Evolutionary conservation across 495 filamentous ascomycete genomes (phyloP).

Genomic region (Cenococcum geophilum): DNA sequence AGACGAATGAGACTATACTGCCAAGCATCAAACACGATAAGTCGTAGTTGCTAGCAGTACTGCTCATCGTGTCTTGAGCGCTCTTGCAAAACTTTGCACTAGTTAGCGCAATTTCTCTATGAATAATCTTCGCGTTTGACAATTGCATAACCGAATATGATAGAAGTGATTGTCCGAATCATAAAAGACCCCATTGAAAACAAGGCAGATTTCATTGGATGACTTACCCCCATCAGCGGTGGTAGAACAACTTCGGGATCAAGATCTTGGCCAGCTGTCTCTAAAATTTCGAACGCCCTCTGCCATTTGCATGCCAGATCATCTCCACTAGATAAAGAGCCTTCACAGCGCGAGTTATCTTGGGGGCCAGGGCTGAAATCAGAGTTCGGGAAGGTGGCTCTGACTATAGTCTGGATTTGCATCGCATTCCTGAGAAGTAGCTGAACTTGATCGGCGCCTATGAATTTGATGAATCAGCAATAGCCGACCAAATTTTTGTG

Average conservation of each 20-base stretch:
- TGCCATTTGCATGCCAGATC: conserved; percentile 64
- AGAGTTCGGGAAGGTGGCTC: conserved; percentile 58
- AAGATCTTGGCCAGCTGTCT: not conserved
- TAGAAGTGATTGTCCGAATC: no score
- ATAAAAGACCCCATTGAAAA: no score
- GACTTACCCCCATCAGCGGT: not conserved
- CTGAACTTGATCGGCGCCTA: conserved; percentile 54
- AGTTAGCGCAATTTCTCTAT: not conserved
- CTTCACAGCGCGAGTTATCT: conserved; percentile 36
- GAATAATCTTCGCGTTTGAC: no score
- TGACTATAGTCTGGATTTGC: conserved; percentile 69
- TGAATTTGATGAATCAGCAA: not conserved
- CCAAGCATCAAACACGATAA: conserved; percentile 54
- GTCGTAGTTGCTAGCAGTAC: conserved; percentile 87
- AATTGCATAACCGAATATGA: no score
- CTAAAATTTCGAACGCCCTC: conserved; percentile 29
- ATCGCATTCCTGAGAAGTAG: conserved; percentile 67
- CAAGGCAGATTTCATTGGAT: not conserved
- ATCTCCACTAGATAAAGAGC: conserved; percentile 46
- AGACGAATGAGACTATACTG: conserved; percentile 46
- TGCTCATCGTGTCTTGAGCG: conserved; percentile 72
- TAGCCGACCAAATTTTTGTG: not conserved
- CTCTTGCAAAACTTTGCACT: conserved; percentile 52
- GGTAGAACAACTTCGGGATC: not conserved
- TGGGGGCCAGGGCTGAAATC: conserved; percentile 38